Evolutionary conservation across 179 eudicot genomes (phyloP).

Genomic region (Corrigiola litoralis): DNA sequence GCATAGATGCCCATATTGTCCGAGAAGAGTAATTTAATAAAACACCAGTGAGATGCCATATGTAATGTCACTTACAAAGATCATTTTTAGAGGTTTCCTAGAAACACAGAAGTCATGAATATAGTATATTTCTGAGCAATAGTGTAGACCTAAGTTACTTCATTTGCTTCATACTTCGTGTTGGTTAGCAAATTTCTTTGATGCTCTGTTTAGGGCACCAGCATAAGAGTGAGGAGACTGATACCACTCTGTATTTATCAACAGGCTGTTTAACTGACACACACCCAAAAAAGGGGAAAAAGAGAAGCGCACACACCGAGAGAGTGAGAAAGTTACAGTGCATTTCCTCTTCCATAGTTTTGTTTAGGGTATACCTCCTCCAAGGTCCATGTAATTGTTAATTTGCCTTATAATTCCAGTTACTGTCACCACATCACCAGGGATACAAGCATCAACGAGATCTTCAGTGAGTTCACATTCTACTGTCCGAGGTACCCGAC

Average conservation of each 20-base stretch:
- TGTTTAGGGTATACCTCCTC: constrained; percentile 69
- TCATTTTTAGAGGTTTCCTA: neutral
- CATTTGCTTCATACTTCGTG: too few species aligned
- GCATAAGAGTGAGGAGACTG: too few species aligned
- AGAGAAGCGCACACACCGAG: neutral
- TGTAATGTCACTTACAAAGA: neutral
- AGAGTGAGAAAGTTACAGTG: too few species aligned
- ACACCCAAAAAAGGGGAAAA: neutral
- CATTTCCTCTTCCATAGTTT: neutral
- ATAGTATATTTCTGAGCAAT: too few species aligned
- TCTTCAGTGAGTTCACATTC: constrained; percentile 95
- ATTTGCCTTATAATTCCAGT: constrained; percentile 89
- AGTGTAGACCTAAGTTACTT: too few species aligned
- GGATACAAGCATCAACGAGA: constrained; percentile 94
- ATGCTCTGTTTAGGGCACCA: too few species aligned
- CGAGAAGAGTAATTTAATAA: too few species aligned
- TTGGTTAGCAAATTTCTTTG: too few species aligned
- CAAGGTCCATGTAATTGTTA: constrained; percentile 94
- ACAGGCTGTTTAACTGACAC: neutral
- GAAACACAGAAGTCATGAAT: neutral
- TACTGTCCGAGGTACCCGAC: constrained; percentile 94
- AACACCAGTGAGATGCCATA: too few species aligned
- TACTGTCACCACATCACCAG: constrained; percentile 94
- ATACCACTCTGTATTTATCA: too few species aligned
- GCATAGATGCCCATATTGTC: too few species aligned